phyloP scores from a whole-genome alignment of 106 monocot genomes.

The Dendrobium officinale region DNA sequence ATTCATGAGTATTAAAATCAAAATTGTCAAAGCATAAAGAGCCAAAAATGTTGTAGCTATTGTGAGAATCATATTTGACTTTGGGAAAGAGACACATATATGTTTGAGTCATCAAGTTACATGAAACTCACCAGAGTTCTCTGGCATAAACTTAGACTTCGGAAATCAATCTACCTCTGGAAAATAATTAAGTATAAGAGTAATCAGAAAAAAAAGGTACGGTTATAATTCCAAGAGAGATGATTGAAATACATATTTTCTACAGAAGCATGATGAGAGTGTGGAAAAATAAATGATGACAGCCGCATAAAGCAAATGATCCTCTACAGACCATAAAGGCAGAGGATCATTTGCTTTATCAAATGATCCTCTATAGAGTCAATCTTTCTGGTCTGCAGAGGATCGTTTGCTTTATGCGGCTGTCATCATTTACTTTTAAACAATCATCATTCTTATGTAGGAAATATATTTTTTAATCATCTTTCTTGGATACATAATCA shows the following conservation, averaged over 20 bases:
- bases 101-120: not conserved
- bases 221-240: not conserved
- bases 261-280: not conserved
- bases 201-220: not conserved
- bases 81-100: not conserved
- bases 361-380: no score
- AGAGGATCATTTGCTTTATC: no score
- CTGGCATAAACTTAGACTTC: conserved; percentile 31
- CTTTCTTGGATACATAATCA: not conserved
- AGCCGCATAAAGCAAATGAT: not conserved
- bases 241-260: not conserved
- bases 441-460: not conserved
- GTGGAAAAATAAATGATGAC: not conserved
- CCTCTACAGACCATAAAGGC: no score
- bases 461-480: not conserved
- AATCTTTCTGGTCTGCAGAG: not conserved
- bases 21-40: not conserved
- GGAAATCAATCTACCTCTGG: conserved; percentile 64
- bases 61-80: not conserved
- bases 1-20: not conserved
- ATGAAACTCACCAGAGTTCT: conserved; percentile 43
- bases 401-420: not conserved
- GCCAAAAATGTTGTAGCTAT: not conserved
- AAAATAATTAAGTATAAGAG: conserved; percentile 4
- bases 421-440: not conserved